Evolutionary conservation across 495 filamentous ascomycete genomes (phyloP).

Genomic region (Tuber brumale): DNA sequence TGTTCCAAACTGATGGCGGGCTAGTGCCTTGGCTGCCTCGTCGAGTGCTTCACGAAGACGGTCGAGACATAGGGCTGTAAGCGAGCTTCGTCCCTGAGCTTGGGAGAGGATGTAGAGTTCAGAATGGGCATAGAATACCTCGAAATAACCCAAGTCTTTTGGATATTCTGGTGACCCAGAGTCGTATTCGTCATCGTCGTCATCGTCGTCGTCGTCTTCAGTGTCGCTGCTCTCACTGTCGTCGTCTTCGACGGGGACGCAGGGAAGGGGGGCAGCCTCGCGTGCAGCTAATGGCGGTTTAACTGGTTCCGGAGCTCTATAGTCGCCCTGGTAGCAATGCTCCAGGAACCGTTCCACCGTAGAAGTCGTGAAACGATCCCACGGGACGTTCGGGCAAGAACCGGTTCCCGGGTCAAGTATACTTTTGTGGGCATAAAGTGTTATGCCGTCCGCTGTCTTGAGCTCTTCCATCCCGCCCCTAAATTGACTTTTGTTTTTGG

Average conservation of each 20-base stretch:
- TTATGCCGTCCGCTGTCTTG: not conserved
- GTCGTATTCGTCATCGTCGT: not conserved
- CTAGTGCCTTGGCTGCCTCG: not conserved
- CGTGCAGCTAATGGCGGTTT: not conserved
- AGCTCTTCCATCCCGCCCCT: not conserved
- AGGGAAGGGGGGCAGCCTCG: no score
- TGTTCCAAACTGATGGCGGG: not conserved
- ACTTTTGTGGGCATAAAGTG: not conserved
- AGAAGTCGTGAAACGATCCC: not conserved
- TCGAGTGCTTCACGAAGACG: not conserved
- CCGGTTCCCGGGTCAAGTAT: not conserved
- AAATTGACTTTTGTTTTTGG: not conserved
- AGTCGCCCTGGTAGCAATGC: constrained; percentile 83
- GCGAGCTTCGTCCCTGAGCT: not conserved
- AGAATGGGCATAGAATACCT: not conserved
- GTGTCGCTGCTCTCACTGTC: no score
- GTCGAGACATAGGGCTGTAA: not conserved
- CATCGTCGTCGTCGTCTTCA: not conserved
- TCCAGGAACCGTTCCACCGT: constrained; percentile 79
- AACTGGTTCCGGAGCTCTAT: constrained; percentile 39
- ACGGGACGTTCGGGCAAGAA: not conserved
- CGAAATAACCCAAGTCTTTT: not conserved
- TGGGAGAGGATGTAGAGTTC: not conserved
- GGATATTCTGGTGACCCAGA: not conserved
- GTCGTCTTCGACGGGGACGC: no score